phyloP scores from a whole-genome alignment of 345 rosid species.

The Eucalyptus virginea region DNA sequence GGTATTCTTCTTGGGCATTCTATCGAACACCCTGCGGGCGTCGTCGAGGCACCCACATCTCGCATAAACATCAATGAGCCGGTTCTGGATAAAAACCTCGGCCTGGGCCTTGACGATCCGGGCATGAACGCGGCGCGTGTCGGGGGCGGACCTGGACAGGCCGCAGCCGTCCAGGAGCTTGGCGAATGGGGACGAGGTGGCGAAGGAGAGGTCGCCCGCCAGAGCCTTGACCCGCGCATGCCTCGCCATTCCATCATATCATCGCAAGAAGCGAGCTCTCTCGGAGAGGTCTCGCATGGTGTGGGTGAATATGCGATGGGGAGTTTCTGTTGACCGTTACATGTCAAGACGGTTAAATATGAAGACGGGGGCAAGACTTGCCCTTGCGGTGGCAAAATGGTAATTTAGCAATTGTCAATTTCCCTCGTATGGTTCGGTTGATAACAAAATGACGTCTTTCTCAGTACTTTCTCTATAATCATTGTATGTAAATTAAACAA shows the following conservation, averaged over 20 bases:
- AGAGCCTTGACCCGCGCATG: constrained; percentile 26
- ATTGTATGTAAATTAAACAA: too few species aligned
- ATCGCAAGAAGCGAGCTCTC: neutral
- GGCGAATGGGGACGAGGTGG: constrained; percentile 49
- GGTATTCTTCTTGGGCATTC: constrained; percentile 46
- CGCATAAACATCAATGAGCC: rapidly evolving
- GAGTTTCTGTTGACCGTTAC: neutral
- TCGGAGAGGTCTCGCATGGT: too few species aligned
- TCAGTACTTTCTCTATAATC: too few species aligned
- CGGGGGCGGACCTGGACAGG: constrained; percentile 14
- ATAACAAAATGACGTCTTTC: too few species aligned
- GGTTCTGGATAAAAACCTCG: too few species aligned
- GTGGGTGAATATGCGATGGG: too few species aligned
- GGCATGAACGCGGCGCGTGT: neutral
- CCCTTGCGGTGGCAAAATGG: too few species aligned
- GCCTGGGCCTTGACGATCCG: too few species aligned
- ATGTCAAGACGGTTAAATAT: too few species aligned
- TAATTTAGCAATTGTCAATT: too few species aligned
- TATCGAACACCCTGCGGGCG: constrained; percentile 43
- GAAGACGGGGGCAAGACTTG: too few species aligned
- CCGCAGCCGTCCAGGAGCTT: constrained; percentile 55
- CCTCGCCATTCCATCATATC: constrained; percentile 47
- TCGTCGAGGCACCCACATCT: constrained; percentile 24
- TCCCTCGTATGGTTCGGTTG: too few species aligned
- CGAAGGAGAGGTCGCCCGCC: constrained; percentile 15